These are phyloP conservation scores for Hippophae tibetana DNA, from an alignment of 306 rosid species.

Conservation along the genomic window DNA sequence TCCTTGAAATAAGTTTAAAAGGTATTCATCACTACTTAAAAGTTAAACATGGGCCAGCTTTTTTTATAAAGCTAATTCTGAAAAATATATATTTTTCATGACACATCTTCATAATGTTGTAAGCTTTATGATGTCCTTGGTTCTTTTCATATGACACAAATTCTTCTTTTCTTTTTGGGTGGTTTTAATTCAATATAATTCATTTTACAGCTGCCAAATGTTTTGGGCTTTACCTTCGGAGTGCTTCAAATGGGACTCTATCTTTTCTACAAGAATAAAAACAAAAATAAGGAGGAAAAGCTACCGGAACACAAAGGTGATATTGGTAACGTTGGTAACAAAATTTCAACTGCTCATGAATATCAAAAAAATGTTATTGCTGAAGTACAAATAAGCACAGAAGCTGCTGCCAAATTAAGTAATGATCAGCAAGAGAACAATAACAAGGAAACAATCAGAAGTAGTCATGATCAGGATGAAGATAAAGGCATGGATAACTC, in stretches of 20 bases:
- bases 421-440: neutral
- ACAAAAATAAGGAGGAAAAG: slow-evolving; percentile 27
- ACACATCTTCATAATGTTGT: too few relatives aligned
- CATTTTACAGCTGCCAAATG: slow-evolving; percentile 68
- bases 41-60: too few relatives aligned
- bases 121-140: too few relatives aligned
- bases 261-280: slow-evolving; percentile 39
- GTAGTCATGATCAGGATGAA: neutral
- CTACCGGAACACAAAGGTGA: slow-evolving; percentile 50
- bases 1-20: too few relatives aligned
- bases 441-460: neutral
- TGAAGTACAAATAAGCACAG: slow-evolving; percentile 16
- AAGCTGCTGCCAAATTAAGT: neutral
- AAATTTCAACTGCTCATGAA: neutral
- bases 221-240: slow-evolving; percentile 66
- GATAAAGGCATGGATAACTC: neutral
- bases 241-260: slow-evolving; percentile 68
- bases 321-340: slow-evolving; percentile 15
- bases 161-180: too few relatives aligned
- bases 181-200: too few relatives aligned
- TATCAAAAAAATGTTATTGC: slow-evolving; percentile 5
- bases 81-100: too few relatives aligned
- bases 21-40: too few relatives aligned
- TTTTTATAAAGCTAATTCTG: too few relatives aligned
- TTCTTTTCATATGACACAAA: too few relatives aligned